Conservation (phyloP, 108 stramenopile species). For the Skeletonema marinoi region DNA sequence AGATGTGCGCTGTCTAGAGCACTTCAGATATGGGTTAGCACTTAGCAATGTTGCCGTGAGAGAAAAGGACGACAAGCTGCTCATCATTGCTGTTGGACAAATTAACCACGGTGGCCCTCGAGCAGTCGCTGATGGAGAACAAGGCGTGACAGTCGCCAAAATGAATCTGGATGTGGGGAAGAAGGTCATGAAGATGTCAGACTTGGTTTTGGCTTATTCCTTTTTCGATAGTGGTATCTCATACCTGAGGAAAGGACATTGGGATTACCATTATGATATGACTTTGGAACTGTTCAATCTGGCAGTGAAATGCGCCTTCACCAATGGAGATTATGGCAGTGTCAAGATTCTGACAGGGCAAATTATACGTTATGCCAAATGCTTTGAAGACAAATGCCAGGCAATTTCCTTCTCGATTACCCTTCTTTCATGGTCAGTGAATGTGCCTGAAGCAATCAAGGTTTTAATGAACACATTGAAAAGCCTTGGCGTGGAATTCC, state of each 20-base stretch:
- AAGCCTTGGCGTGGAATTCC: conserved; percentile 12
- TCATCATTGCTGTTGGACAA: conserved; percentile 19
- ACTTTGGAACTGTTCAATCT: conserved; percentile 28
- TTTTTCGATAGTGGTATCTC: conserved; percentile 21
- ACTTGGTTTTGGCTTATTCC: conserved; percentile 6
- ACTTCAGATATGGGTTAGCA: conserved; percentile 8
- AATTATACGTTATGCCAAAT: conserved; percentile 10
- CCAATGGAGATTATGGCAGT: not conserved
- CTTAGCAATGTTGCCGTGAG: not conserved
- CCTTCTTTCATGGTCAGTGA: not conserved
- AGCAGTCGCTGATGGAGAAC: conserved; percentile 1
- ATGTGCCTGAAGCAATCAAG: conserved; percentile 14
- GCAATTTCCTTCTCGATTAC: not conserved
- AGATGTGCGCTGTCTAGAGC: conserved; percentile 3
- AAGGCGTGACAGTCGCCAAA: not conserved
- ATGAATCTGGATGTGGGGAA: conserved; percentile 26
- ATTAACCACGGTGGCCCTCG: conserved; percentile 8
- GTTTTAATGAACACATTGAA: not conserved
- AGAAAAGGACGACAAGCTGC: conserved; percentile 4
- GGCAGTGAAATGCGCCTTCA: conserved; percentile 13
- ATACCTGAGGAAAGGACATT: conserved; percentile 20
- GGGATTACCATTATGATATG: conserved; percentile 29
- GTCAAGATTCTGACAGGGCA: conserved; percentile 3
- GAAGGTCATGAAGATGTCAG: conserved; percentile 13
- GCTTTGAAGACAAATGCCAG: conserved; percentile 23